Conservation (phyloP, 1,284 basidiomycete species). For the Porogramme epimiltina region DNA sequence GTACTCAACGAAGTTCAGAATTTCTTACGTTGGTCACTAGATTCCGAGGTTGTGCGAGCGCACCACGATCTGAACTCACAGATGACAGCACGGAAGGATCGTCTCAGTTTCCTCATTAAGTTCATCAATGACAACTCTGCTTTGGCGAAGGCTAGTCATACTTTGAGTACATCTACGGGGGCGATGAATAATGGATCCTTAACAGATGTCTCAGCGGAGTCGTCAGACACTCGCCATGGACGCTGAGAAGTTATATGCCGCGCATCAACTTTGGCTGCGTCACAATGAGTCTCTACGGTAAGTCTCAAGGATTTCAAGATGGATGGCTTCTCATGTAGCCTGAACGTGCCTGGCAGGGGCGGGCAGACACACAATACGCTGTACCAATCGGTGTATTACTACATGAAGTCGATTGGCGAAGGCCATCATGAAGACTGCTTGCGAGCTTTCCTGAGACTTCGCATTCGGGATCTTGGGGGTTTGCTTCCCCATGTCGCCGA, state of each 20-base stretch:
- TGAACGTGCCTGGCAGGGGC: slow-evolving; percentile 22
- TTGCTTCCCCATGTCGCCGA: slow-evolving; percentile 58
- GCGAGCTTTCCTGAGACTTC: slow-evolving; percentile 82
- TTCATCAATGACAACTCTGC: slow-evolving; percentile 89
- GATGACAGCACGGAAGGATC: slow-evolving; percentile 73
- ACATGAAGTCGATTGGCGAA: slow-evolving; percentile 61
- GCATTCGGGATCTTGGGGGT: slow-evolving; percentile 61
- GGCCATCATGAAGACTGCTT: slow-evolving; percentile 74
- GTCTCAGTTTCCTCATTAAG: slow-evolving; percentile 80
- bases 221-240: slow-evolving; percentile 81
- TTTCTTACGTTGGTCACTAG: slow-evolving; percentile 43
- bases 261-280: slow-evolving; percentile 81
- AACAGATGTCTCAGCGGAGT: slow-evolving; percentile 78
- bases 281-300: slow-evolving; percentile 77
- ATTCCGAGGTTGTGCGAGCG: slow-evolving; percentile 69
- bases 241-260: slow-evolving; percentile 87
- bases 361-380: slow-evolving; percentile 58
- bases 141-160: slow-evolving; percentile 68
- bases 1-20: background rate
- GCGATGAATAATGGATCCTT: too few relatives aligned
- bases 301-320: slow-evolving; percentile 23
- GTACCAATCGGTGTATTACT: slow-evolving; percentile 63
- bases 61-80: slow-evolving; percentile 85
- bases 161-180: background rate
- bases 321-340: too few relatives aligned